These are phyloP conservation scores for Spinacia oleracea DNA, from an alignment of 179 eudicot genomes.

Conservation along the genomic window DNA sequence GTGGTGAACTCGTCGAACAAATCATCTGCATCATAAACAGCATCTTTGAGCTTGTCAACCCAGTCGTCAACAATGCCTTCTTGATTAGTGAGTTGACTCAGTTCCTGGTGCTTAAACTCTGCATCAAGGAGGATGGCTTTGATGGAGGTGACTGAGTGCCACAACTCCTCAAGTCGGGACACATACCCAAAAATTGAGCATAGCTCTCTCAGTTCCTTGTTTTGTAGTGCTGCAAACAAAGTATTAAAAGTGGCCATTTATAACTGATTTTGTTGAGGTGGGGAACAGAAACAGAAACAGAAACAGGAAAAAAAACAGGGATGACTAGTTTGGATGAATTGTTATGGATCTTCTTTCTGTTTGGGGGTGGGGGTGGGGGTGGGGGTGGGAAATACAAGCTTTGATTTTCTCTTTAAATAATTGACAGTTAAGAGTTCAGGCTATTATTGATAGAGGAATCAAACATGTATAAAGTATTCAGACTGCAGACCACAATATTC, in stretches of 20 bases:
- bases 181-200: background rate
- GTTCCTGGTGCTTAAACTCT: background rate
- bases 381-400: too few relatives aligned
- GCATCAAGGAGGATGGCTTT: background rate
- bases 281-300: background rate
- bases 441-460: too few relatives aligned
- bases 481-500: too few relatives aligned
- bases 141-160: background rate
- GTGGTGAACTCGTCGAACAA: constrained; percentile 32
- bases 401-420: too few relatives aligned
- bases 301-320: too few relatives aligned
- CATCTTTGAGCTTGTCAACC: constrained; percentile 27
- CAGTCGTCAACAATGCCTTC: background rate
- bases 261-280: too few relatives aligned
- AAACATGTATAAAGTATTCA: too few relatives aligned
- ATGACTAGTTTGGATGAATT: too few relatives aligned
- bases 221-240: background rate
- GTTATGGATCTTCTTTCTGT: too few relatives aligned
- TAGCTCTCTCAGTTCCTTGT: background rate
- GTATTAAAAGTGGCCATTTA: background rate
- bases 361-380: too few relatives aligned
- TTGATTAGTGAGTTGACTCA: background rate
- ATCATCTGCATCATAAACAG: constrained; percentile 24
- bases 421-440: too few relatives aligned
- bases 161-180: background rate